Base-by-base conservation (phyloP, 208 protist species). In the Leishmania turanica region DNA sequence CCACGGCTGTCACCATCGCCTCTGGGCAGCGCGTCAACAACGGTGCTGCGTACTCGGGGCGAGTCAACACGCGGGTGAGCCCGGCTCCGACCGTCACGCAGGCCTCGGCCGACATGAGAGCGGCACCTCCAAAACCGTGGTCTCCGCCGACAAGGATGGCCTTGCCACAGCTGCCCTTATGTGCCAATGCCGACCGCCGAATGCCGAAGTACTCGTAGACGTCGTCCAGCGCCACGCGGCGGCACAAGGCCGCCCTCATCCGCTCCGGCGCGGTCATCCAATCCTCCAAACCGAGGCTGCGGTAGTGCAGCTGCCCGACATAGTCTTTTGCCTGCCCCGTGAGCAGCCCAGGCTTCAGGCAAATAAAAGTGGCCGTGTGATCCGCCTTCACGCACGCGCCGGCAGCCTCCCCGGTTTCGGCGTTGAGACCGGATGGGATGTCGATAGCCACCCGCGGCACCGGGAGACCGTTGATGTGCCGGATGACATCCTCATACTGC, bases 351-450 rank as follows among this genome's bases (percentile, higher is more conserved):
- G 94, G 92, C 84, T 97, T 97, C n/a, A 96, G 47, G 45, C 83
- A 89, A 60, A 97, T 95, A 78, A 96, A 96, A 7, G 92, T 94
- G 24, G 91, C 83, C 1, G 94, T 97, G 87, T 93, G 89, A 42
- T 94, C 85, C 0, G 94, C 94, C 42, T 49, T 68, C 71, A 97
- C 78, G 82, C 94, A 97, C 42, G 68, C 78, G 9, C 91, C 94
- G 4, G 87, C 82, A 2, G 84, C 88, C 73, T 64, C 83, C 1
- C 94, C 94, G 1, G 94, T 96, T 75, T 95, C 91, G 1, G 92
- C 92, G 80, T 97, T 91, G n/a, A 97, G 86, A 3, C 94, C 94
- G 27, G 92, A 95, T 11, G 94, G 94, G 66, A 97, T 91, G 77
- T 97, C 94, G 79, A 97, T 95, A 17, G 94, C 85, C 56, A 97